These are phyloP conservation scores for Aspergillus latus DNA, from an alignment of 2,329 filamentous ascomycete species.

Conservation along the genomic window DNA sequence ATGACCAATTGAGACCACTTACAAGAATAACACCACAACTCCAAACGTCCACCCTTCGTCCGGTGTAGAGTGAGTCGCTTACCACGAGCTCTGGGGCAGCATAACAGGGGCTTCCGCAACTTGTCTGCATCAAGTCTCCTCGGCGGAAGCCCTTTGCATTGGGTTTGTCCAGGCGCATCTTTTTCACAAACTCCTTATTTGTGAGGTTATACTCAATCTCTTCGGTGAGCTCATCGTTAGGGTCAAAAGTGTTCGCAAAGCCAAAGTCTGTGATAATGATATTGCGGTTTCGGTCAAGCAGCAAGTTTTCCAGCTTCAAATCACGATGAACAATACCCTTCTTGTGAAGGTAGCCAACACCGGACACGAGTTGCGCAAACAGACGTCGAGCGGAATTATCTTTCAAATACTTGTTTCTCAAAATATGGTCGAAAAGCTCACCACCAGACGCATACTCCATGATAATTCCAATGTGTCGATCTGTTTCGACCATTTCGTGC, in stretches of 20 bases:
- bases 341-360: slow-evolving; percentile 95
- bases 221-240: slow-evolving; percentile 80
- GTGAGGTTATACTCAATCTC: slow-evolving; percentile 85
- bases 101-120: slow-evolving; percentile 96
- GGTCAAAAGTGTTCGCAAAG: slow-evolving; percentile 96
- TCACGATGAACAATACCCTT: slow-evolving; percentile 98
- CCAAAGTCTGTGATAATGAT: slow-evolving; percentile 99
- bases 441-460: slow-evolving; percentile 97
- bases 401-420: slow-evolving; percentile 95
- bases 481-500: slow-evolving; percentile 98
- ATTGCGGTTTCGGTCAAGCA: slow-evolving; percentile 94
- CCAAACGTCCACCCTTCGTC: slow-evolving; percentile 98
- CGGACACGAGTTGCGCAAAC: slow-evolving; percentile 93
- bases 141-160: slow-evolving; percentile 73
- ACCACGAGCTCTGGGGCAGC: slow-evolving; percentile 96
- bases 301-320: slow-evolving; percentile 90
- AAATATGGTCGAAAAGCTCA: slow-evolving; percentile 96
- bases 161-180: slow-evolving; percentile 75
- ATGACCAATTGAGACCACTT: slow-evolving; percentile 43
- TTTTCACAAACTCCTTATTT: slow-evolving; percentile 85
- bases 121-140: slow-evolving; percentile 98
- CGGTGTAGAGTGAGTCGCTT: slow-evolving; percentile 95
- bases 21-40: slow-evolving; percentile 98
- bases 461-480: slow-evolving; percentile 95
- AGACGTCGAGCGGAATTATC: slow-evolving; percentile 85